These are phyloP conservation scores for Cadophora sp. DNA, from an alignment of 2,329 filamentous ascomycete genomes.

Conservation along the genomic window DNA sequence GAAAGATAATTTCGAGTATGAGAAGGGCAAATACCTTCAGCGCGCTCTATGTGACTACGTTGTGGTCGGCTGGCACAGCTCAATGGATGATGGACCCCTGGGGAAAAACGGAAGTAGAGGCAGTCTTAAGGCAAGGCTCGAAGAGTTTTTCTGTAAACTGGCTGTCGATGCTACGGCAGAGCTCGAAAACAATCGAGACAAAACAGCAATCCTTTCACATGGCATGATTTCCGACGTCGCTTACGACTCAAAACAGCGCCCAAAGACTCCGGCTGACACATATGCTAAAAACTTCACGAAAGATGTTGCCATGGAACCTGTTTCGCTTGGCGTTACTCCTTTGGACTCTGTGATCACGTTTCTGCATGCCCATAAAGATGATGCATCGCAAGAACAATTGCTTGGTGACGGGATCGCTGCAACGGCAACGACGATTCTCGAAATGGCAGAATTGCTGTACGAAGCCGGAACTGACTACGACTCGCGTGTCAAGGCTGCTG, in stretches of 20 bases:
- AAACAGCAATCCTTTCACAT: slow-evolving; percentile 3
- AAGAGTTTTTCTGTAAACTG: slow-evolving; percentile 19
- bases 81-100: slow-evolving; percentile 4
- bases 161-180: slow-evolving; percentile 2
- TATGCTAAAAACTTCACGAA: slow-evolving; percentile 19
- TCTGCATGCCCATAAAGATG: slow-evolving; percentile 19
- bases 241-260: slow-evolving; percentile 6
- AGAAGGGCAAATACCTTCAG: slow-evolving; percentile 11
- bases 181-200: slow-evolving; percentile 5
- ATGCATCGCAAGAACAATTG: slow-evolving; percentile 13
- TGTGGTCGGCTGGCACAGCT: slow-evolving; percentile 28
- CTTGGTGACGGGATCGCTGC: background rate
- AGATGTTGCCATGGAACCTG: slow-evolving; percentile 19
- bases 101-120: slow-evolving; percentile 10
- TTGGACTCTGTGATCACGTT: slow-evolving; percentile 26
- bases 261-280: slow-evolving; percentile 13
- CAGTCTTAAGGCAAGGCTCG: background rate
- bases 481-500: slow-evolving; percentile 19
- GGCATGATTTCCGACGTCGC: slow-evolving; percentile 20
- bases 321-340: slow-evolving; percentile 20
- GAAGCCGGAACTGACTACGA: slow-evolving; percentile 23
- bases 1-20: slow-evolving; percentile 25
- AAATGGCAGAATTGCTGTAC: slow-evolving; percentile 23
- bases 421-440: slow-evolving; percentile 3
- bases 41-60: slow-evolving; percentile 20